Percentiles rank a stretch among this genome's conserved stretches.
Conservation (phyloP, 75 land plant species). For the Cunninghamia lanceolata region DNA sequence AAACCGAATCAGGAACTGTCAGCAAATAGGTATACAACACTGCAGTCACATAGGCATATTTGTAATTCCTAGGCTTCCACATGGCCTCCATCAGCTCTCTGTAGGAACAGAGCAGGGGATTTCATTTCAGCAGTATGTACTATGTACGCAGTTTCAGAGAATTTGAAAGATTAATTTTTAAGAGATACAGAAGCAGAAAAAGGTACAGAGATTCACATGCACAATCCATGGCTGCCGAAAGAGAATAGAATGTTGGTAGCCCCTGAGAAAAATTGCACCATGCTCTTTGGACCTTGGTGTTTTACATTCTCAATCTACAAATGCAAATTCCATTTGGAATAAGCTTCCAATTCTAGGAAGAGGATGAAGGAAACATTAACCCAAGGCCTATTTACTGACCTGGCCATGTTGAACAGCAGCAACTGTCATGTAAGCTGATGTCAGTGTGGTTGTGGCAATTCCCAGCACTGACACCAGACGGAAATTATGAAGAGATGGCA, state of each 20-base stretch:
- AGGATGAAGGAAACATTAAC: background rate
- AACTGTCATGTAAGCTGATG: slow-evolving; percentile 29
- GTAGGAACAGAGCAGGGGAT: background rate
- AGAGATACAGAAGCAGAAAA: slow-evolving; percentile 1
- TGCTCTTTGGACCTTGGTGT: slow-evolving; percentile 21
- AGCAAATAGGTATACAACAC: slow-evolving; percentile 20
- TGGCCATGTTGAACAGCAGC: slow-evolving; percentile 22
- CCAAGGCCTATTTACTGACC: slow-evolving; percentile 10
- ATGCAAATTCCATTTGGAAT: background rate
- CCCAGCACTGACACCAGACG: slow-evolving; percentile 23
- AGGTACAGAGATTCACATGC: slow-evolving; percentile 18
- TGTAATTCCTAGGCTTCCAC: slow-evolving; percentile 41
- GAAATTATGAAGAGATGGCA: slow-evolving; percentile 29
- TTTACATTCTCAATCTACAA: slow-evolving; percentile 22
- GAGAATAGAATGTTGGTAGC: slow-evolving; percentile 39
- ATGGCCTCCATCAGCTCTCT: slow-evolving; percentile 52
- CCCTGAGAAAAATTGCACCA: slow-evolving; percentile 33
- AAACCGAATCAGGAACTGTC: slow-evolving; percentile 19
- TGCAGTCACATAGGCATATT: slow-evolving; percentile 21
- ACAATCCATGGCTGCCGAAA: slow-evolving; percentile 29
- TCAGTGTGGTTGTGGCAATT: slow-evolving; percentile 21
- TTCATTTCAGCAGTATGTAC: background rate
- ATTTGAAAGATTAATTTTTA: background rate
- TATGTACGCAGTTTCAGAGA: background rate
- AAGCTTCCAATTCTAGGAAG: background rate